These are phyloP conservation scores for Leptodermis oblonga DNA, from an alignment of 257 asterid species.

Conservation along the genomic window DNA sequence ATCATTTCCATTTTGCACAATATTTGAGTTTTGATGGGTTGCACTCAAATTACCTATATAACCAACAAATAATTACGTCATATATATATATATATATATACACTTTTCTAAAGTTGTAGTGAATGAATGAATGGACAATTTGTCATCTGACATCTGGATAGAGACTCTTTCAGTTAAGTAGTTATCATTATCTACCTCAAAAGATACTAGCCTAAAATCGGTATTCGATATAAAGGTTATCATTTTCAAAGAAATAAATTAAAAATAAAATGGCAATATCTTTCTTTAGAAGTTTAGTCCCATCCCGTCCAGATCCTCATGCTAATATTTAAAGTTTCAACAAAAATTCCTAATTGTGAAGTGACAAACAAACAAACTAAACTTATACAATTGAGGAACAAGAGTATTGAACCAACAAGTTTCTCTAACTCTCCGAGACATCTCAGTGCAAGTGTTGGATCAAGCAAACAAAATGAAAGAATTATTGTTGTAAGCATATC, in stretches of 20 bases:
- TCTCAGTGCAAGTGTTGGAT: constrained; percentile 6
- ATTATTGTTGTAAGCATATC: not conserved
- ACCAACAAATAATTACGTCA: not conserved
- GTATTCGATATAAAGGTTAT: not conserved
- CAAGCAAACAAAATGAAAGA: constrained; percentile 11
- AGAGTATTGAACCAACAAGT: not conserved
- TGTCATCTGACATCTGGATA: not conserved
- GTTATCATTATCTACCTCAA: not conserved
- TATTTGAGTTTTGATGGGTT: not conserved
- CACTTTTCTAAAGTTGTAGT: not conserved
- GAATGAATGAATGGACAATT: not conserved
- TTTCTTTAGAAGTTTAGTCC: not conserved
- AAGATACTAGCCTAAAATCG: not conserved
- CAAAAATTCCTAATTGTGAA: not conserved
- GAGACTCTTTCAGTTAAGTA: not conserved
- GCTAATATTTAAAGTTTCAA: not conserved
- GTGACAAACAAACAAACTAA: not conserved
- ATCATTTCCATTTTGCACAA: constrained; percentile 10
- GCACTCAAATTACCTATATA: not conserved
- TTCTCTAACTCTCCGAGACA: constrained; percentile 16
- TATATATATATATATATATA: not conserved
- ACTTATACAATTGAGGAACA: not conserved
- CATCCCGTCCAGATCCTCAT: not conserved
- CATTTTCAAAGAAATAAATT: not conserved
- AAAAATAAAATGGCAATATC: too few species aligned